Evolutionary conservation across 2,329 filamentous ascomycete genomes (phyloP).

Genomic region (Domatiomyces globalis): DNA sequence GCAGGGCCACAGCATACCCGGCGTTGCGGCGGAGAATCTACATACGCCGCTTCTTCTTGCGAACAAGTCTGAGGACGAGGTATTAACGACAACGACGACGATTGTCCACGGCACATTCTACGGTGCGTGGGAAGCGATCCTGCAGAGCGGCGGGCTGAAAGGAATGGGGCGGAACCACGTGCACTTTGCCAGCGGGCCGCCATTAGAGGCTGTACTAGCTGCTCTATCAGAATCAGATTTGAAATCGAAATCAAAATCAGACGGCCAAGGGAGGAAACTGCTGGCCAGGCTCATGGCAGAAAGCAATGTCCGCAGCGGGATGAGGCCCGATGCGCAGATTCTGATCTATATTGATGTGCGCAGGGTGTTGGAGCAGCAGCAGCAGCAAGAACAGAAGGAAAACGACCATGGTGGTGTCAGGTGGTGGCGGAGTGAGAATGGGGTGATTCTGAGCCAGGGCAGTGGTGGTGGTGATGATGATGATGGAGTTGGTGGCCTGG

Average conservation of each 20-base stretch:
- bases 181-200: conserved; percentile 69
- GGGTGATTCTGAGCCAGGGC: conserved; percentile 48
- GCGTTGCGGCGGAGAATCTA: conserved; percentile 54
- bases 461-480: conserved; percentile 21
- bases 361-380: conserved; percentile 39
- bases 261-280: neutral
- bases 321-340: conserved; percentile 63
- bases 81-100: conserved; percentile 22
- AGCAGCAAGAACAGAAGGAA: conserved; percentile 11
- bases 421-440: conserved; percentile 72
- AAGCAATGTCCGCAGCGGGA: conserved; percentile 55
- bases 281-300: conserved; percentile 8
- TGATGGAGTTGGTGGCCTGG: conserved; percentile 6
- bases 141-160: conserved; percentile 61
- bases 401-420: conserved; percentile 35
- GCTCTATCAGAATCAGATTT: neutral
- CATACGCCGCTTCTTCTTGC: conserved; percentile 50
- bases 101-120: conserved; percentile 87
- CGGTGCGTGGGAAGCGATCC: conserved; percentile 60
- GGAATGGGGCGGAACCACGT: conserved; percentile 78
- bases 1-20: conserved; percentile 77
- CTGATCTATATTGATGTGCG: conserved; percentile 63
- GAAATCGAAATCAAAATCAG: neutral
- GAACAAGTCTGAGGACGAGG: conserved; percentile 23
- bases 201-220: conserved; percentile 28